Evolutionary conservation across 2,329 filamentous ascomycete species (phyloP), one percentile per base, ranked within the genome.

Genomic region (Amauroascus verrucosus): DNA sequence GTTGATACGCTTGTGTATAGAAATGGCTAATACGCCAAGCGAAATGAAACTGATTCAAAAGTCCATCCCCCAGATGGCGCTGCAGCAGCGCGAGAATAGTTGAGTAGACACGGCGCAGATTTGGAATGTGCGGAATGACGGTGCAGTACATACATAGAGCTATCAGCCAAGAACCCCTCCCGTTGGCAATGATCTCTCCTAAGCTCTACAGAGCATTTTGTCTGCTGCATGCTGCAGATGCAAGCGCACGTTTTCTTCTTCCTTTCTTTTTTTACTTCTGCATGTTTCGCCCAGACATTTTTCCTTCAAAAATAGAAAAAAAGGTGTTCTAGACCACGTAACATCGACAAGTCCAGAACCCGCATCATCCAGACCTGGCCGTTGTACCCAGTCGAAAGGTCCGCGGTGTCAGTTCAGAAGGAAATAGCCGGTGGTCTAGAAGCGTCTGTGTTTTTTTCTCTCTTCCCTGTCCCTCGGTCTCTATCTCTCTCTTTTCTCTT

Each of bases 401-500:
- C 11, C 13, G 40, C 41, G 5, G 14, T 22, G 9, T 4, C 20
- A 11, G 16, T 44, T n/a, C 3, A 26, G 24, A 44, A 44, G 24
- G 20, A 44, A 44, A 44, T 44, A 9, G 41, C 41, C 41, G 41
- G 2, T 24, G 41, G 41, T 44, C 41, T 44, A 44, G 41, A 44
- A 44, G n/a, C n/a, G n/a, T n/a, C n/a, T n/a, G n/a, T n/a, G n/a
- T n/a, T n/a, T n/a, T n/a, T n/a, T n/a, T n/a, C n/a, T n/a, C n/a
- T n/a, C n/a, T n/a, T n/a, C n/a, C 41, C 11, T 44, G n/a, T 44
- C 18, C 20, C 4, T 24, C 11, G 41, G 41, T 24, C 20, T n/a
- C 5, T 44, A 4, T 16, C 6, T 35, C 4, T 35, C 14, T 13
- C 14, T n/a, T 35, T 13, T 35, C 14, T 35, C 14, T 35, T 13